A percentile compares a stretch with the other conserved stretches of the same genome.
Conservation (phyloP, 345 rosid species). For the Eucalyptus curtisii region DNA sequence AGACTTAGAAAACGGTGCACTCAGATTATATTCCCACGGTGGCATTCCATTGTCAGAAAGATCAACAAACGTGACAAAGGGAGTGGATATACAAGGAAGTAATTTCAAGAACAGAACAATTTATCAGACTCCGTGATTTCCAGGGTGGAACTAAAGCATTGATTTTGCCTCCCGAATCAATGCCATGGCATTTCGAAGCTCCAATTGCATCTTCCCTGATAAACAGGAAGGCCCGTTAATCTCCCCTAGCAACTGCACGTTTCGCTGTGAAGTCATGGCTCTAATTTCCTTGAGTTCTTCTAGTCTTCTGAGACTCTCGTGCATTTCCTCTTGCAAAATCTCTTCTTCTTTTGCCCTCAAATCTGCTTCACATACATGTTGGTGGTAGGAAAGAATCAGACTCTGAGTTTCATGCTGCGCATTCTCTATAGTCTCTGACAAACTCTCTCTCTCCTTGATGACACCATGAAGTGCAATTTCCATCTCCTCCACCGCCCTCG, state of each 20-base stretch:
- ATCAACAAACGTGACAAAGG: not conserved
- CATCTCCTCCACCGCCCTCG: slow-evolving; percentile 27
- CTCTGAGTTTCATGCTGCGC: slow-evolving; percentile 36
- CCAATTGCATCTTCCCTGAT: slow-evolving; percentile 30
- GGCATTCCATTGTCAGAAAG: not conserved
- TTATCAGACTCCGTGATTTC: not conserved
- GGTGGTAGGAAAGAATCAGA: slow-evolving; percentile 46
- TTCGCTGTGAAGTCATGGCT: slow-evolving; percentile 14
- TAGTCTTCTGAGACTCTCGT: slow-evolving; percentile 4
- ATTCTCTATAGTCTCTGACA: slow-evolving; percentile 31
- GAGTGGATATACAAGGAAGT: not conserved
- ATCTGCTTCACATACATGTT: slow-evolving; percentile 36
- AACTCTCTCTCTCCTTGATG: slow-evolving; percentile 40
- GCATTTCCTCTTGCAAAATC: slow-evolving; percentile 33
- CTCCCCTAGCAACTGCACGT: slow-evolving; percentile 12
- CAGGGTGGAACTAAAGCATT: slow-evolving; percentile 3
- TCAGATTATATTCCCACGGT: not conserved
- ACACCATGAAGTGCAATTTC: slow-evolving; percentile 29
- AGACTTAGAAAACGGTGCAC: not conserved
- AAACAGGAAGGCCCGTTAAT: not conserved
- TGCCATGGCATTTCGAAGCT: slow-evolving; percentile 14
- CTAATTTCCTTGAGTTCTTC: slow-evolving; percentile 21
- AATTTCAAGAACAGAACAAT: not conserved
- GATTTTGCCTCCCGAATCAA: slow-evolving; percentile 32
- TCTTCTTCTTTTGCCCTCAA: slow-evolving; percentile 40